A percentile compares a stretch with the other conserved stretches of the same genome.
phyloP scores from a whole-genome alignment of 805 yeast genomes.

The Ogataea glucozyma region DNA sequence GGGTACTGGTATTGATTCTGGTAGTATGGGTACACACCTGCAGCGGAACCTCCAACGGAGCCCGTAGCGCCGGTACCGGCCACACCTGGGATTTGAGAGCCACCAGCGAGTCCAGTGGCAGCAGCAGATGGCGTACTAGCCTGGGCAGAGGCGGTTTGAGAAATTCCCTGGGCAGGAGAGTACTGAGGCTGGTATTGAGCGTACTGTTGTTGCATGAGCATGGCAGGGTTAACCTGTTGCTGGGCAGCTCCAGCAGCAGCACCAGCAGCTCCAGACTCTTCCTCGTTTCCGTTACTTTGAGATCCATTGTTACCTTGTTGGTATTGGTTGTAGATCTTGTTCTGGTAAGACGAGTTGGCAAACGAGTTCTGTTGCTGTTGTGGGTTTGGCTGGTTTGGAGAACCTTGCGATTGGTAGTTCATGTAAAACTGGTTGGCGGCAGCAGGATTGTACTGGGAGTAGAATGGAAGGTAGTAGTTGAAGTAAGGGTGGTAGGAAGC shows the following conservation, averaged over 20 bases:
- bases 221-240: conserved; percentile 26
- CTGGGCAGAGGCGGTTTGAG: conserved; percentile 16
- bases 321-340: conserved; percentile 31
- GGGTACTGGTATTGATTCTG: conserved; percentile 28
- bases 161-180: conserved; percentile 12
- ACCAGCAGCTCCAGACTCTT: conserved; percentile 13
- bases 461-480: conserved; percentile 35
- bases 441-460: conserved; percentile 32
- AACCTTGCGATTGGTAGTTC: conserved; percentile 30
- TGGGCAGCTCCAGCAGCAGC: conserved; percentile 20
- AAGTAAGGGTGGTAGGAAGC: conserved; percentile 34
- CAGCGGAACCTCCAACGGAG: conserved; percentile 15
- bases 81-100: conserved; percentile 22
- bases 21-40: conserved; percentile 25
- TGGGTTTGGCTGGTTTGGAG: conserved; percentile 23
- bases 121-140: conserved; percentile 18
- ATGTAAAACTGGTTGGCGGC: conserved; percentile 30
- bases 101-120: conserved; percentile 17
- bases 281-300: conserved; percentile 18
- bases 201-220: conserved; percentile 28
- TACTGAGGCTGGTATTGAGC: conserved; percentile 27
- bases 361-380: conserved; percentile 27
- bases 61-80: conserved; percentile 18
- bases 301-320: conserved; percentile 20
- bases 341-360: conserved; percentile 26